phyloP scores from a whole-genome alignment of 164 flowering plant species.

The Amborella trichopoda region DNA sequence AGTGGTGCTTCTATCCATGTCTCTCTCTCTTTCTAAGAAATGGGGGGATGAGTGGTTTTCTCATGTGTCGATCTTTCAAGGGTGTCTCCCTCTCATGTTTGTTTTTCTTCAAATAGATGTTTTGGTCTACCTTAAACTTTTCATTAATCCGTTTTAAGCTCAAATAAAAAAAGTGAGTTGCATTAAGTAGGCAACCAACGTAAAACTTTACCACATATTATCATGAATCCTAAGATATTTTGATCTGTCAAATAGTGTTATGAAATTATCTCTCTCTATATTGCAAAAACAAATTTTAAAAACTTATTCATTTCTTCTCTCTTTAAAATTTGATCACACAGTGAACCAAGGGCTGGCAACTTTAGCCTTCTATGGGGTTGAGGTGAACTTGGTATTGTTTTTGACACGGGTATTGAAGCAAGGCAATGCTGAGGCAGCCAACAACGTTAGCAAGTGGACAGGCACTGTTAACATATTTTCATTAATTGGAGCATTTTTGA shows the following conservation, averaged over 20 bases:
- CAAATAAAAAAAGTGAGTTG: neutral
- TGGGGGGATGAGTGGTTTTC: too few relatives aligned
- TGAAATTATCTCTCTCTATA: too few relatives aligned
- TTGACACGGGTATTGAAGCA: constrained; percentile 73
- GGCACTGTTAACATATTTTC: constrained; percentile 95
- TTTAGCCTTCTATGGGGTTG: constrained; percentile 87
- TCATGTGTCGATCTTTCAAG: too few relatives aligned
- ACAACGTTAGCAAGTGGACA: constrained; percentile 93
- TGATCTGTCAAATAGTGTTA: too few relatives aligned
- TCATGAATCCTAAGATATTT: too few relatives aligned
- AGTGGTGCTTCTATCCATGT: too few relatives aligned
- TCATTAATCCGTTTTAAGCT: neutral
- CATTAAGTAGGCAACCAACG: neutral
- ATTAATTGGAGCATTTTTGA: constrained; percentile 84
- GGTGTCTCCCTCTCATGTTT: too few relatives aligned
- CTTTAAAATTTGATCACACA: constrained; percentile 12
- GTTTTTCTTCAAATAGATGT: too few relatives aligned
- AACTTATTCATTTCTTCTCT: neutral
- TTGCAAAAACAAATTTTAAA: too few relatives aligned
- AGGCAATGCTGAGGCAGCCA: constrained; percentile 82
- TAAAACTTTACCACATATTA: neutral
- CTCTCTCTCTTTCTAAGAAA: too few relatives aligned
- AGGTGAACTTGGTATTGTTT: constrained; percentile 86
- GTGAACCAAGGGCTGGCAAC: constrained; percentile 96
- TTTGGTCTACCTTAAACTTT: too few relatives aligned